These are phyloP conservation scores for Trametes punicea DNA, from an alignment of 768 basidiomycete genomes.

Conservation along the genomic window DNA sequence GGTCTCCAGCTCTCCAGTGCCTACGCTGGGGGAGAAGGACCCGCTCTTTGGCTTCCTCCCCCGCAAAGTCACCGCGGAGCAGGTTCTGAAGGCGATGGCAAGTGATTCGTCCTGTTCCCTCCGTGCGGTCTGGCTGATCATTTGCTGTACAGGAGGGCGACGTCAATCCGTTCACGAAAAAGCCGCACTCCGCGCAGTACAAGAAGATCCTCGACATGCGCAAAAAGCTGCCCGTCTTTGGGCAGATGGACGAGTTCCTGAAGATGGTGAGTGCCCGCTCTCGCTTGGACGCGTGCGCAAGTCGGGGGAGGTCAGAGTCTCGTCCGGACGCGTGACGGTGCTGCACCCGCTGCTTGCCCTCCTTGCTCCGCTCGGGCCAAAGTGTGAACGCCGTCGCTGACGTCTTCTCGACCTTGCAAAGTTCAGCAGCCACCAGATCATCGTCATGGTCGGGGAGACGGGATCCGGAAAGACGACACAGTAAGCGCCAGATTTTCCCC, in stretches of 20 bases:
- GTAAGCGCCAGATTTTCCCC: slow-evolving; percentile 42
- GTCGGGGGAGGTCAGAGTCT: slow-evolving; percentile 31
- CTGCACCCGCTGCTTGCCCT: no score
- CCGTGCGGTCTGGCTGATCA: not conserved
- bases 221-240: slow-evolving; percentile 86
- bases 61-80: slow-evolving; percentile 22
- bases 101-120: not conserved
- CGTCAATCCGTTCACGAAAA: slow-evolving; percentile 85
- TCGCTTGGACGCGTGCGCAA: not conserved
- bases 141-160: slow-evolving; percentile 56
- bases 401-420: no score
- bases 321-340: slow-evolving; percentile 25
- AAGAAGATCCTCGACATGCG: slow-evolving; percentile 81
- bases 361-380: no score
- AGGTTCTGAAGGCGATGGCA: slow-evolving; percentile 28
- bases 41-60: slow-evolving; percentile 29
- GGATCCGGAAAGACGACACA: slow-evolving; percentile 97
- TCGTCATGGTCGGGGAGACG: slow-evolving; percentile 91
- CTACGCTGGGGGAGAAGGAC: slow-evolving; percentile 12
- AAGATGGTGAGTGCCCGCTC: slow-evolving; percentile 62
- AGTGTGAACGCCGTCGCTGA: no score
- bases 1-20: not conserved
- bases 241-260: slow-evolving; percentile 91
- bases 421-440: slow-evolving; percentile 80
- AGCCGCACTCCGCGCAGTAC: slow-evolving; percentile 74